phyloP scores from a whole-genome alignment of 345 rosid species.

The Ceriops tagal region DNA sequence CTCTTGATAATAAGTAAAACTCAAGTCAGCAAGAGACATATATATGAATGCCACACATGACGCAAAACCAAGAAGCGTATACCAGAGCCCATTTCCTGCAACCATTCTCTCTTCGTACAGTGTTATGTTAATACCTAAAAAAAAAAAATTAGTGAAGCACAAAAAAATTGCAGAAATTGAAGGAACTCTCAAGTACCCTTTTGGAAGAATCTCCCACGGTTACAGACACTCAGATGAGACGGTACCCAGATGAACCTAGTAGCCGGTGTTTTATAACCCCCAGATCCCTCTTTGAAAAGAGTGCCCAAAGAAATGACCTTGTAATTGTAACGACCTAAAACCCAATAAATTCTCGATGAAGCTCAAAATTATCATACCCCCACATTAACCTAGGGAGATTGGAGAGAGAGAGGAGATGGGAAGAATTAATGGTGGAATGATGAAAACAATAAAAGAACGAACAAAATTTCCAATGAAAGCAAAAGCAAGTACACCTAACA shows the following conservation, averaged over 20 bases:
- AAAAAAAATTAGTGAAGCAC: slow-evolving; percentile 5
- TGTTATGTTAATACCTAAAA: slow-evolving; percentile 2
- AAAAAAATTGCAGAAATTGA: slow-evolving; percentile 12
- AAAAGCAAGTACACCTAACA: slow-evolving; percentile 22
- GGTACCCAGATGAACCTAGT: slow-evolving; percentile 6
- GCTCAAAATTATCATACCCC: slow-evolving; percentile 8
- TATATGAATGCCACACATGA: slow-evolving; percentile 68
- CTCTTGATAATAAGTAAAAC: slow-evolving; percentile 30
- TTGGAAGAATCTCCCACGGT: slow-evolving; percentile 16
- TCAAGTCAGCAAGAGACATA: slow-evolving; percentile 67
- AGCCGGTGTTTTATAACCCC: slow-evolving; percentile 2
- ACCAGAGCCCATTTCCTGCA: slow-evolving; percentile 52
- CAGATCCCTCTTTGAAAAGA: slow-evolving; percentile 17
- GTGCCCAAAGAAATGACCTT: background rate
- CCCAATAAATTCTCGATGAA: slow-evolving; percentile 9
- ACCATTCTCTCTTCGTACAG: slow-evolving; percentile 37
- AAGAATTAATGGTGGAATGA: slow-evolving; percentile 6
- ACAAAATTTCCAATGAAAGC: background rate
- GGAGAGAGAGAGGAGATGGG: background rate
- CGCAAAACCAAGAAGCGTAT: slow-evolving; percentile 77
- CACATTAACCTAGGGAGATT: background rate
- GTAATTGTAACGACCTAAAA: background rate
- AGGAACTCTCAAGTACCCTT: slow-evolving; percentile 14
- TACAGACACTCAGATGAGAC: slow-evolving; percentile 9
- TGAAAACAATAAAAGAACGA: background rate